Evolutionary conservation across 2,329 filamentous ascomycete genomes (phyloP).

Genomic region (Arthrobotrys megalospora): DNA sequence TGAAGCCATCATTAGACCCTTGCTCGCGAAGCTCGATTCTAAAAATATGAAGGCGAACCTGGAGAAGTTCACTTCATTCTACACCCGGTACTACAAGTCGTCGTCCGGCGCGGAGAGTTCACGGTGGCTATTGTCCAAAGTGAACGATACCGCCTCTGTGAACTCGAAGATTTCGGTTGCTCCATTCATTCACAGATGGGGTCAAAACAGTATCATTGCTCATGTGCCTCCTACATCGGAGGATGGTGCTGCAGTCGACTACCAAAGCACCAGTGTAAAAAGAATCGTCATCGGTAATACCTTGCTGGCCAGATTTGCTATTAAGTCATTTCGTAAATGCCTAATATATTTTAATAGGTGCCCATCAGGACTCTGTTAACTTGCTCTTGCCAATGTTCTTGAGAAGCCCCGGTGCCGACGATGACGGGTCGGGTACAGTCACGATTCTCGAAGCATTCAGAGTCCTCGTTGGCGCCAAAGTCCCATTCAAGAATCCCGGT

Average conservation of each 20-base stretch:
- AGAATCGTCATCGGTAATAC: conserved; percentile 42
- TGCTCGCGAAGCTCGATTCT: conserved; percentile 81
- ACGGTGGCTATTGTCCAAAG: conserved; percentile 84
- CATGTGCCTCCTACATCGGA: conserved; percentile 76
- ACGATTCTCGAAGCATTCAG: conserved; percentile 94
- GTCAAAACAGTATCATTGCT: conserved; percentile 90
- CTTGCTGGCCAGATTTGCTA: background rate
- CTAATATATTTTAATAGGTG: conserved; percentile 73
- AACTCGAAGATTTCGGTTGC: conserved; percentile 61
- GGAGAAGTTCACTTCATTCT: conserved; percentile 82
- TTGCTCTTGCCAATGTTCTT: conserved; percentile 87
- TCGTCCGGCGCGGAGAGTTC: conserved; percentile 86
- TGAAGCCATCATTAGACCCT: conserved; percentile 76
- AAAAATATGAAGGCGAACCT: conserved; percentile 83
- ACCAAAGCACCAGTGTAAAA: conserved; percentile 36
- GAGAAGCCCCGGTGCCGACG: conserved; percentile 91
- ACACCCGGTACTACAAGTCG: conserved; percentile 78
- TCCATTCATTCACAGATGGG: conserved; percentile 86
- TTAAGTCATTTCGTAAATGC: background rate
- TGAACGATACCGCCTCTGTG: conserved; percentile 79
- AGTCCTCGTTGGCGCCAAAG: conserved; percentile 76
- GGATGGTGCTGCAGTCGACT: background rate
- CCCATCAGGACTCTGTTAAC: conserved; percentile 96
- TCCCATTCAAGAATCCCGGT: conserved; percentile 57
- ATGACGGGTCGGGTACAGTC: conserved; percentile 92